Base-by-base conservation (phyloP, 1,139 yeast genomes). In the Suhomyces kunorum region DNA sequence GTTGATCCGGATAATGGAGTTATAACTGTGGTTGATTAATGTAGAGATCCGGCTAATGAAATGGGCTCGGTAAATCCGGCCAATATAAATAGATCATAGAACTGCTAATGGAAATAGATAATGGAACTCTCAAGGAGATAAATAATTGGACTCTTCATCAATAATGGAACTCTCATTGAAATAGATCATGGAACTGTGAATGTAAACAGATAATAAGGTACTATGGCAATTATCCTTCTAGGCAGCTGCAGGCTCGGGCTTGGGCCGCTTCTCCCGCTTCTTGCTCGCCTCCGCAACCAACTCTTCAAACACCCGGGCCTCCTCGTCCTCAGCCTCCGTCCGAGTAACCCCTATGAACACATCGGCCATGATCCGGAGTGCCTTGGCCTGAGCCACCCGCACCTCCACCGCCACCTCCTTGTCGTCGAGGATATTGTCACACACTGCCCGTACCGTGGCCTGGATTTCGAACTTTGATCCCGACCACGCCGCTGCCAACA, bases 401-500 rank as follows among this genome's bases (percentile, higher is more conserved):
- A 78, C 80, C 5, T 64, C 62, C 29, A 77, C 58, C 1, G 80
- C 66, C 5, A 80, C 86, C 1, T 70, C 67, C 37, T 71, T 64
- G 56, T 85, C 87, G 50, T 84, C 84, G 38, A 92, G 68, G 4
- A 89, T 83, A 34, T 64, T 66, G 57, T 89, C 96, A 60, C 96
- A 90, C 12, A 90, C 97, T 16, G 80, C 87, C 43, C 97, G 70
- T 25, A 88, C 72, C 1, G 95, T 87, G n/a, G 92, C 78, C 57
- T 87, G 92, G 43, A 90, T 86, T 61, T 90, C 98, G 61, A 82
- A 83, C 53, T 81, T 82, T 16, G 96, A 87, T 1, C 97, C 98
- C 36, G 85, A 83, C 98, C 98, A 90, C 8, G 97, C 96, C 0
- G 97, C 97, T 4, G 94, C 90, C 36, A 90, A 70, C 3, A 90